Base-by-base conservation (phyloP, 2,329 filamentous ascomycete species). In the Diaporthe nobilis region DNA sequence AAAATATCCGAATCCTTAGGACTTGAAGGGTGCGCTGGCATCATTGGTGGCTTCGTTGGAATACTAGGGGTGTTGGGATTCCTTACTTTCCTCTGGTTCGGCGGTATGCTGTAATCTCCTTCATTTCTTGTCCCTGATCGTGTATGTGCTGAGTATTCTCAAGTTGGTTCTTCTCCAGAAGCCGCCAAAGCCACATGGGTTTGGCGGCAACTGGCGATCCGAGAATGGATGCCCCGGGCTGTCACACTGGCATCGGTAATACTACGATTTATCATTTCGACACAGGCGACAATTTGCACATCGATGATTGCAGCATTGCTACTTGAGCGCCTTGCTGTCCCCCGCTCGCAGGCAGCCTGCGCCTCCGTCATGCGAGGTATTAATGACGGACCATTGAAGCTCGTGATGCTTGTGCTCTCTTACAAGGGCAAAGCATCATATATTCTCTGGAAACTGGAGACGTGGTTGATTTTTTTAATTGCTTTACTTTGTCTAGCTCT, bases 291-390 rank as follows among this genome's bases (percentile, higher is more conserved):
- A 22, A 22, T 74, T 13, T 74, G 72, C 31, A 74, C 72, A 9
- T 74, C 72, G n/a, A 74, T 74, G 72, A 53, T 74, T 12, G 63
- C 72, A n/a, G 72, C 63, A n/a, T 63, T 74, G 37, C 53, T 74
- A 2, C 57, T 70, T 25, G 53, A 74, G 53, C 63, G 72, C 17
- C 44, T 42, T 15, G 61, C 42, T 1, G 53, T 74, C 31, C 72
- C 51, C 8, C 42, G 42, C 3, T 37, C 47, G 17, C 51, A 74
- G 20, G 72, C 6, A n/a, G 72, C 72, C n/a, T 17, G n/a, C 15
- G 37, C 58, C 10, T 74, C 72, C 0, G n/a, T 74, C 8, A 74
- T 74, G 49, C 72, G 72, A 15, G 63, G 53, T 8, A 61, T 47
- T 4, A 47, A 74, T 13, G 20, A 53, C 4, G 68, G 47, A 2